Base-by-base conservation (phyloP, 2,329 filamentous ascomycete genomes). In the Stemphylium beticola region DNA sequence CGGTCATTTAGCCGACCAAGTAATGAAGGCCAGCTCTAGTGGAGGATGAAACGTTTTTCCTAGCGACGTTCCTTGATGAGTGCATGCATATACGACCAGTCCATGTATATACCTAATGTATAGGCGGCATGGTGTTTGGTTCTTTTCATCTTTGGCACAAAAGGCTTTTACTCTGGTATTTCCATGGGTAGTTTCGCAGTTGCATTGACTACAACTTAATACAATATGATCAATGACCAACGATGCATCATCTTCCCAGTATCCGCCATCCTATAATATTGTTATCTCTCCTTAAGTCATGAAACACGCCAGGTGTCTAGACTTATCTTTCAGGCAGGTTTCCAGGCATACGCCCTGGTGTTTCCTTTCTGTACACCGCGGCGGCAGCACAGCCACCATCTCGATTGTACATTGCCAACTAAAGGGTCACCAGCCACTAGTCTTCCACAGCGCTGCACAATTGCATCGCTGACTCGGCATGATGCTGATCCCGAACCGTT, bases 51-150 rank as follows among this genome's bases (percentile, higher is more conserved):
- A 34, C 9, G 6, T 36, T 57, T 43, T 45, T 48, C 36, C 50
- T 53, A 48, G 18, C 34, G 29, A 57, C 57, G 20, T 31, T 57
- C 57, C 38, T 57, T 57, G 34, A 60, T 33, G 43, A 54, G 11
- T 39, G 37, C n/a, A 52, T 38, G 42, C 20, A 36, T 47, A 24
- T 48, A 50, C 22, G 52, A 45, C 40, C 33, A 4, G 5, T 48
- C 18, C 32, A 51, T 55, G 48, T 43, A 51, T 29, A 49, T 45
- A 52, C 14, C n/a, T 38, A 41, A 52, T 39, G 37, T 24, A 52
- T 43, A 34, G 18, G 37, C 24, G 48, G 42, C 18, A 52, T 47
- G 32, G 42, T 47, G 36, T 33, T 47, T 37, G 26, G 24, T 42
- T 36, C 15, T 42, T 42, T 42, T 31, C 15, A 17, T 31, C 15